Evolutionary conservation across 345 rosid genomes (phyloP).

Genomic region (Sapria himalayana): DNA sequence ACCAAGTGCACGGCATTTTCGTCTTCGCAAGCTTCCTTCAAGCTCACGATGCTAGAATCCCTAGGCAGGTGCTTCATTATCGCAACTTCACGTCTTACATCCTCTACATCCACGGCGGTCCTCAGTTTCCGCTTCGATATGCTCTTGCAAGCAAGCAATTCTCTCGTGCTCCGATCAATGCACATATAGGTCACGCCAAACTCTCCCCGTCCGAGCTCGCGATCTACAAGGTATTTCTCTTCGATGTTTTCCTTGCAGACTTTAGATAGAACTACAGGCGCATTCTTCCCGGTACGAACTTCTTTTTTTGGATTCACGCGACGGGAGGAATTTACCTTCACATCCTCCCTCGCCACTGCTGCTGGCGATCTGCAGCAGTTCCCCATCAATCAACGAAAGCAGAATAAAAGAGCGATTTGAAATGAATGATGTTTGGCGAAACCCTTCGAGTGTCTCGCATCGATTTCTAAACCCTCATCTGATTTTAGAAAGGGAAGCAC

Average conservation of each 20-base stretch:
- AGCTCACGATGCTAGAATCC: slow-evolving; percentile 70
- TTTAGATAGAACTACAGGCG: slow-evolving; percentile 54
- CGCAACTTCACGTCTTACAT: slow-evolving; percentile 90
- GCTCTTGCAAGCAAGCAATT: slow-evolving; percentile 80
- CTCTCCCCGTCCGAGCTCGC: slow-evolving; percentile 98
- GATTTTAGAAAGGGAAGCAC: too few species aligned
- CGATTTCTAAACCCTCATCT: too few species aligned
- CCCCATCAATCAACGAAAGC: too few species aligned
- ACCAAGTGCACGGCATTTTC: slow-evolving; percentile 95
- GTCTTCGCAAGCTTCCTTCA: slow-evolving; percentile 94
- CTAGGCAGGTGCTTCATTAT: slow-evolving; percentile 87
- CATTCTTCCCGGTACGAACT: slow-evolving; percentile 28
- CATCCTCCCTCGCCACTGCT: slow-evolving; percentile 89
- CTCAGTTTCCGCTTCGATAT: slow-evolving; percentile 93
- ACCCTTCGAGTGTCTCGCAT: too few species aligned
- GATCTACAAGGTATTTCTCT: slow-evolving; percentile 66
- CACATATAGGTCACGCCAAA: slow-evolving; percentile 94
- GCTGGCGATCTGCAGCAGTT: slow-evolving; percentile 99
- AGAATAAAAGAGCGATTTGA: not conserved
- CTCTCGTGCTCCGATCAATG: slow-evolving; percentile 58
- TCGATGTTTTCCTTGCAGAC: slow-evolving; percentile 81
- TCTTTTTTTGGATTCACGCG: slow-evolving; percentile 54
- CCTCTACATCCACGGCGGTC: slow-evolving; percentile 79
- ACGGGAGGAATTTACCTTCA: slow-evolving; percentile 57
- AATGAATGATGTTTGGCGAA: too few species aligned